Conservation (phyloP, 2,329 filamentous ascomycete species). For the Arthrobotrys conoides region DNA sequence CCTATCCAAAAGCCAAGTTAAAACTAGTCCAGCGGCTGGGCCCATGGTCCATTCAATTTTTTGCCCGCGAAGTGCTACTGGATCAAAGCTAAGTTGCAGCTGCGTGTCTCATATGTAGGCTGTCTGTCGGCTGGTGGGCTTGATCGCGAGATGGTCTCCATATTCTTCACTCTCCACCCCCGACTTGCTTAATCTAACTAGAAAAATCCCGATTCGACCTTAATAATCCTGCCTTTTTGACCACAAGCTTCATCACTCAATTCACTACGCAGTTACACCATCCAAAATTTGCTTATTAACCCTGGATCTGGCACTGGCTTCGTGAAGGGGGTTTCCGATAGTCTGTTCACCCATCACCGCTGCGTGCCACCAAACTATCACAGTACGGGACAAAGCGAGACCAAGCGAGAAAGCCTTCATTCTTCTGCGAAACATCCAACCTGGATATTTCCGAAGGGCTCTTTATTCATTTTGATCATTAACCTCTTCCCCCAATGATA, state of each 20-base stretch:
- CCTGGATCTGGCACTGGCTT: constrained; percentile 13
- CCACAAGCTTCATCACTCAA: constrained; percentile 18
- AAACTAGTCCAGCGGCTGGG: constrained; percentile 38
- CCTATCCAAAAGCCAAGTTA: constrained; percentile 27
- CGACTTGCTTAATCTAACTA: constrained; percentile 11
- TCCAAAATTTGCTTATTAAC: constrained; percentile 23
- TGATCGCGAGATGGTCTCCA: constrained; percentile 29
- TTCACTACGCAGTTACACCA: constrained; percentile 9
- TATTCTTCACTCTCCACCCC: constrained; percentile 19
- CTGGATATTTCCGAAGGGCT: constrained; percentile 33
- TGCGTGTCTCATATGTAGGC: constrained; percentile 31
- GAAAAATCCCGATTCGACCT: constrained; percentile 32
- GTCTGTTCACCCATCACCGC: constrained; percentile 19
- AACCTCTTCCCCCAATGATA: constrained; percentile 29
- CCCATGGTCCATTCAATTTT: constrained; percentile 33
- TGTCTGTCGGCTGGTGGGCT: constrained; percentile 23
- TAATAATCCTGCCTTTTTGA: constrained; percentile 7
- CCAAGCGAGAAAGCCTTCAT: constrained; percentile 27
- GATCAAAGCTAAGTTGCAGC: constrained; percentile 21
- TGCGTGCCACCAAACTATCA: constrained; percentile 17
- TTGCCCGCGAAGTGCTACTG: constrained; percentile 19
- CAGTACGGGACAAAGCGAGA: constrained; percentile 30
- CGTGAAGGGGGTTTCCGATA: constrained; percentile 25
- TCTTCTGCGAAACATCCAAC: constrained; percentile 30
- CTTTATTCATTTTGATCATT: constrained; percentile 27